Evolutionary conservation across 2,329 filamentous ascomycete genomes (phyloP).

Genomic region (Colletotrichum spaethianum): DNA sequence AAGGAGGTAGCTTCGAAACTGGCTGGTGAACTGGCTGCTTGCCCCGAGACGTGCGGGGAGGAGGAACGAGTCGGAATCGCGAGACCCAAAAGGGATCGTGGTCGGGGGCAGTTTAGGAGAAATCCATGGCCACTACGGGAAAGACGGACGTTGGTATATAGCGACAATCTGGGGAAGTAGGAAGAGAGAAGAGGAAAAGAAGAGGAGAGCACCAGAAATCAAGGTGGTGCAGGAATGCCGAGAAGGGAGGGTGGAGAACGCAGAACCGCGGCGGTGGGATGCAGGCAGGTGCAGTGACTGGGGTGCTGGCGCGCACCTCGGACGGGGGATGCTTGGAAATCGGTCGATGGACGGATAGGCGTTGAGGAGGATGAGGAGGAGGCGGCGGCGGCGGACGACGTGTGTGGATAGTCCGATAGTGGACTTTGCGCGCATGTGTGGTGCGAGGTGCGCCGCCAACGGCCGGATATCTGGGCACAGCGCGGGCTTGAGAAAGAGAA

Average conservation of each 20-base stretch:
- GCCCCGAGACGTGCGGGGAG: constrained; percentile 34
- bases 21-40: constrained; percentile 27
- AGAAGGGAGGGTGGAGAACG: constrained; percentile 40
- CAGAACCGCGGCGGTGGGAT: constrained; percentile 40
- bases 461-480: constrained; percentile 2
- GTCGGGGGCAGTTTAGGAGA: constrained; percentile 35
- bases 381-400: constrained; percentile 2
- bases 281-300: constrained; percentile 24
- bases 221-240: constrained; percentile 36
- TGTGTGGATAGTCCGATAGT: constrained; percentile 3
- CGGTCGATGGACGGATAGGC: constrained; percentile 34
- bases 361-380: constrained; percentile 23
- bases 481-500: not conserved
- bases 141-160: constrained; percentile 19
- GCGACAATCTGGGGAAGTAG: constrained; percentile 13
- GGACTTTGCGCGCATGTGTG: constrained; percentile 13
- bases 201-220: constrained; percentile 6
- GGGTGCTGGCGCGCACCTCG: constrained; percentile 24
- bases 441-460: constrained; percentile 4
- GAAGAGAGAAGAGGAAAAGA: constrained; percentile 1
- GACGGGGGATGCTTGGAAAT: constrained; percentile 41
- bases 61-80: constrained; percentile 38
- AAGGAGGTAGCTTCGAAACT: constrained; percentile 27
- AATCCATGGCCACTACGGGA: constrained; percentile 28
- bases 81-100: constrained; percentile 37